Conservation (phyloP, 2,329 filamentous ascomycete species). For the Colletotrichum salicis region DNA sequence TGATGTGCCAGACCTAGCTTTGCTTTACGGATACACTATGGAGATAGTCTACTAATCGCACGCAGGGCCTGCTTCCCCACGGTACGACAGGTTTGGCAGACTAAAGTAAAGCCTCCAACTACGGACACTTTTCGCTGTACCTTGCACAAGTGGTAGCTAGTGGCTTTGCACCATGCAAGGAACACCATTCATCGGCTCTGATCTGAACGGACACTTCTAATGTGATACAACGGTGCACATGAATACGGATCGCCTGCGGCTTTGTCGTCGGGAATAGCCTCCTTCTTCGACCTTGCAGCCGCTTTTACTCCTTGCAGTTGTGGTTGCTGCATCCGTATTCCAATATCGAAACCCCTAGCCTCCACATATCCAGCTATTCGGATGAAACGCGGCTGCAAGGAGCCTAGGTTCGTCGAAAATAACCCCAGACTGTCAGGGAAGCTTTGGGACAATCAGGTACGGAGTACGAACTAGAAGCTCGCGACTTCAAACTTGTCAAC, state of each 20-base stretch:
- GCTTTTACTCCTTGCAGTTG: neutral
- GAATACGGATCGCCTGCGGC: neutral
- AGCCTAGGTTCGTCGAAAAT: conserved; percentile 19
- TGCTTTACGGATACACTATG: neutral
- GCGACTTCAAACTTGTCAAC: conserved; percentile 3
- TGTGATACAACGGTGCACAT: neutral
- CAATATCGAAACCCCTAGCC: neutral
- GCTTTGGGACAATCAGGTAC: conserved; percentile 14
- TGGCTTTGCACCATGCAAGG: neutral
- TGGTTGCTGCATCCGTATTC: conserved; percentile 6
- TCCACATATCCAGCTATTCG: conserved; percentile 31
- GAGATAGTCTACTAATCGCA: neutral
- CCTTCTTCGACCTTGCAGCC: neutral
- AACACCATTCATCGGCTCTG: neutral
- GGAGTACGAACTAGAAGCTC: conserved; percentile 1
- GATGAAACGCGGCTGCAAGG: conserved; percentile 32
- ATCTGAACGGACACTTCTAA: neutral
- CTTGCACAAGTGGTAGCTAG: neutral
- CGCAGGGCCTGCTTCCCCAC: conserved; percentile 2
- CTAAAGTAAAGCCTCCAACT: neutral
- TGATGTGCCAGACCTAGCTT: neutral
- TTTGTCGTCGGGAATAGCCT: neutral
- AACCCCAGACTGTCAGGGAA: conserved; percentile 19
- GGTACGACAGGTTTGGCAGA: conserved; percentile 16
- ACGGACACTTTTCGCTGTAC: neutral